Evolutionary conservation across 2,329 filamentous ascomycete genomes (phyloP).

Genomic region (Gyromitra esculenta): DNA sequence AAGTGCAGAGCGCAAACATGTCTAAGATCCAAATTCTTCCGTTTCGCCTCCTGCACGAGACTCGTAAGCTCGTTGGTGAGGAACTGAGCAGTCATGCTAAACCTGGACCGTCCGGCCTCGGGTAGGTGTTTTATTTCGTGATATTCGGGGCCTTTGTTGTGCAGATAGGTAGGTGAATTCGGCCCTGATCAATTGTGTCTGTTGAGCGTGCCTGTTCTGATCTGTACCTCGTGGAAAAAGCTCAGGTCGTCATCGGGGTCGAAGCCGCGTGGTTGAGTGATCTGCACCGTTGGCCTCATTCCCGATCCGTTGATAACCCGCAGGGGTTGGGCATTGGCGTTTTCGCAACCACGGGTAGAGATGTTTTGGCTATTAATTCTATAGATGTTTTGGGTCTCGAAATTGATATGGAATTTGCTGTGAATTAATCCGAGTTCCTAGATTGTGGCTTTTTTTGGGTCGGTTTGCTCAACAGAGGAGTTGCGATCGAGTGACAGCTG

Average conservation of each 20-base stretch:
- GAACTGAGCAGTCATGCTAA: constrained; percentile 87
- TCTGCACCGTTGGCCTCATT: constrained; percentile 37
- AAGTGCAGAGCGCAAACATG: constrained; percentile 68
- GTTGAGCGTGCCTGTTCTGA: background rate
- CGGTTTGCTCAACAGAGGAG: background rate
- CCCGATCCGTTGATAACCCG: constrained; percentile 12
- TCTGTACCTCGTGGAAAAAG: constrained; percentile 4
- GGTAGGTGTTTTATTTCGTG: background rate
- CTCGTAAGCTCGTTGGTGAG: constrained; percentile 87
- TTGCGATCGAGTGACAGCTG: background rate
- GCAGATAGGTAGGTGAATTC: background rate
- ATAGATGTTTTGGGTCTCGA: background rate
- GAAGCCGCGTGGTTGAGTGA: constrained; percentile 35
- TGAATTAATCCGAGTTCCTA: background rate
- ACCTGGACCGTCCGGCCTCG: background rate
- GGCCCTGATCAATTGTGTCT: background rate
- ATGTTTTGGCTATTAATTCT: background rate
- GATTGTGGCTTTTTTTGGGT: background rate
- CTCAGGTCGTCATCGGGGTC: constrained; percentile 29
- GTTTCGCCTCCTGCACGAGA: constrained; percentile 93
- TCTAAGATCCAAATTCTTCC: constrained; percentile 89
- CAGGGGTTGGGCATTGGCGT: constrained; percentile 10
- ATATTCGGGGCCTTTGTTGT: background rate
- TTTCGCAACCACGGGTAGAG: background rate
- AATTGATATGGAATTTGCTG: background rate